A percentile compares a stretch with the other conserved stretches of the same genome.
Evolutionary conservation across 2,329 filamentous ascomycete species (phyloP).

Genomic region (Sordariomycetes sp.): DNA sequence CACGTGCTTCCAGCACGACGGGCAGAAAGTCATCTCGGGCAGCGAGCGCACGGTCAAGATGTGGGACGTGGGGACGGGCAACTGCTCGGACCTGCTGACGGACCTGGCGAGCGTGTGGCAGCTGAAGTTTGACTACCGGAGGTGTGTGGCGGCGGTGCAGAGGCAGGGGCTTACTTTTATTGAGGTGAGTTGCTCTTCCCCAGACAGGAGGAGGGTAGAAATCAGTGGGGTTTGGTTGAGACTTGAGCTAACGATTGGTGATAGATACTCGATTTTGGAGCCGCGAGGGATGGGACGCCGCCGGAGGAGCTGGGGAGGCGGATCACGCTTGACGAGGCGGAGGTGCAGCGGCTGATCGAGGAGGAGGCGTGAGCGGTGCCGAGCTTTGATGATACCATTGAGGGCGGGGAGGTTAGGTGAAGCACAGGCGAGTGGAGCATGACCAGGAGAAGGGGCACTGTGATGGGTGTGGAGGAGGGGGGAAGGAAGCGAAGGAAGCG

Average conservation of each 20-base stretch:
- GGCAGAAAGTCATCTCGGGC: conserved; percentile 90
- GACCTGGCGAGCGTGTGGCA: conserved; percentile 98
- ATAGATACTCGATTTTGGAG: conserved; percentile 89
- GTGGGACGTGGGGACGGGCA: conserved; percentile 91
- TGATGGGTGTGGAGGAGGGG: neutral
- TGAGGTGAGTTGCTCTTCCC: conserved; percentile 71
- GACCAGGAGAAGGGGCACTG: no score
- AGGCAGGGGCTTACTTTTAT: conserved; percentile 88
- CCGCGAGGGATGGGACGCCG: conserved; percentile 76
- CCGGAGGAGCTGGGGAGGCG: conserved; percentile 68
- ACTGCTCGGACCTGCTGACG: conserved; percentile 85
- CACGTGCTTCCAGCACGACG: conserved; percentile 97
- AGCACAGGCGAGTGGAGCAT: neutral
- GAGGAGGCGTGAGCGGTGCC: conserved; percentile 23
- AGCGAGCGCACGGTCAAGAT: conserved; percentile 95
- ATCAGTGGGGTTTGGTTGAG: no score
- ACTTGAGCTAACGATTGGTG: conserved; percentile 1
- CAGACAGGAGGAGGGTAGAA: no score
- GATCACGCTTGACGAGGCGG: conserved; percentile 52
- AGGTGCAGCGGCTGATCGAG: conserved; percentile 39
- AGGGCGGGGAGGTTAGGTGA: neutral
- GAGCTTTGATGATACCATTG: neutral
- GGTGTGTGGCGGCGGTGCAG: conserved; percentile 94
- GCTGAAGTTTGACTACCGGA: conserved; percentile 90
- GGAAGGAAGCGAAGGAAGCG: neutral